These are phyloP conservation scores for Atkinsonella texensis DNA, from an alignment of 2,329 filamentous ascomycete species.

Conservation along the genomic window DNA sequence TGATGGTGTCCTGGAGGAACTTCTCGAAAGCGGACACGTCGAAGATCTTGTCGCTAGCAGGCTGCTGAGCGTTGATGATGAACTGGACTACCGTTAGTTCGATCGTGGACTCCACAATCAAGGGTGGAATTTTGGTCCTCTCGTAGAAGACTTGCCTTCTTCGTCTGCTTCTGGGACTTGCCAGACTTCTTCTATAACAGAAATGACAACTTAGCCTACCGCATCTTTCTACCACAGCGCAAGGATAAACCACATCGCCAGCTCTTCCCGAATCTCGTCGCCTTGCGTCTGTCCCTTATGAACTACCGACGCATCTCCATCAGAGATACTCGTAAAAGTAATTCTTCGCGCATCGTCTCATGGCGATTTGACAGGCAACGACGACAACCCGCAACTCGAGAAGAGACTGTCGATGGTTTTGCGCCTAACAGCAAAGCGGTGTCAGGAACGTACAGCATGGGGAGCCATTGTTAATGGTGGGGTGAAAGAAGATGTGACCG, in stretches of 20 bases:
- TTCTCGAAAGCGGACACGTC: slow-evolving; percentile 97
- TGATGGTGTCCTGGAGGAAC: slow-evolving; percentile 99
- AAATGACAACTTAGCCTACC: slow-evolving; percentile 86
- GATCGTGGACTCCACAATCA: no score
- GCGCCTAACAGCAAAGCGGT: slow-evolving; percentile 84
- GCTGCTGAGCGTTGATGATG: slow-evolving; percentile 99
- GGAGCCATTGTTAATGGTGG: slow-evolving; percentile 61
- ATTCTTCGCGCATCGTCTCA: not conserved
- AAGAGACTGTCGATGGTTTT: not conserved
- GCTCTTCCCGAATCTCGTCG: not conserved
- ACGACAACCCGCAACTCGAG: not conserved
- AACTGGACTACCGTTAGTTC: slow-evolving; percentile 44
- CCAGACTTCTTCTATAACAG: slow-evolving; percentile 46
- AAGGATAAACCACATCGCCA: not conserved
- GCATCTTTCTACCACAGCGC: slow-evolving; percentile 34
- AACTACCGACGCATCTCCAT: no score
- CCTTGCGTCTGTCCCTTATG: no score
- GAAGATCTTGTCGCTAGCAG: slow-evolving; percentile 99
- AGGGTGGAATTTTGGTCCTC: no score
- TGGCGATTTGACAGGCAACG: not conserved
- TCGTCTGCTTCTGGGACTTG: slow-evolving; percentile 69
- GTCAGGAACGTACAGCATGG: slow-evolving; percentile 71
- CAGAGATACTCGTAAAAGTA: not conserved
- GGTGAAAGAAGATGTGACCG: slow-evolving; percentile 15
- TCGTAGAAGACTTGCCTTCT: slow-evolving; percentile 50